A percentile compares a stretch with the other conserved stretches of the same genome.
Evolutionary conservation across 2,329 filamentous ascomycete species (phyloP).

Genomic region (Thermothelomyces thermophilus): DNA sequence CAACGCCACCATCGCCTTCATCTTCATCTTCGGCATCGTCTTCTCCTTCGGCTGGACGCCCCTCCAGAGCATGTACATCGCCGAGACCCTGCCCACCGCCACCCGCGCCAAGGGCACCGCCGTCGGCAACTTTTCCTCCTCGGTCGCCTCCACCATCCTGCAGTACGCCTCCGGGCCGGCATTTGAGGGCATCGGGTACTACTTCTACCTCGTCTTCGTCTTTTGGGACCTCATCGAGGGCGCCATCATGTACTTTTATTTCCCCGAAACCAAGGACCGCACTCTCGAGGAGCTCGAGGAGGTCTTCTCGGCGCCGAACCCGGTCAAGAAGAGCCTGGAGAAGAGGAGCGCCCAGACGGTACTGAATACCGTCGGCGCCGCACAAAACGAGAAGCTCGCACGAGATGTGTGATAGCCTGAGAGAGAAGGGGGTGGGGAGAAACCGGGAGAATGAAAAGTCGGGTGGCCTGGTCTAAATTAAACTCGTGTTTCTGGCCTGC

Average conservation of each 20-base stretch:
- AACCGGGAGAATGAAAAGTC: too few species aligned
- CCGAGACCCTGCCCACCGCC: conserved; percentile 39
- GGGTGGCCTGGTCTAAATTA: too few species aligned
- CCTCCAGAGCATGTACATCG: conserved; percentile 44
- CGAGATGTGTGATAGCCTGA: not conserved
- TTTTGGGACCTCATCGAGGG: conserved; percentile 40
- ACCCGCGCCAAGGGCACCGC: conserved; percentile 42
- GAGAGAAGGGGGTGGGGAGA: too few species aligned
- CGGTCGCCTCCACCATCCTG: conserved; percentile 34
- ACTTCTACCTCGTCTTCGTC: conserved; percentile 41
- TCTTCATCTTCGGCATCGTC: conserved; percentile 47
- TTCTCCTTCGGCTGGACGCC: conserved; percentile 48
- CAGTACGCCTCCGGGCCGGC: conserved; percentile 40
- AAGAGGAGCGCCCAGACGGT: conserved; percentile 39
- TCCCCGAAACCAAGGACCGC: conserved; percentile 41
- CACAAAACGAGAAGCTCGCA: conserved; percentile 25
- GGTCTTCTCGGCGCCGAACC: conserved; percentile 43
- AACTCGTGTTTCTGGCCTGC: too few species aligned
- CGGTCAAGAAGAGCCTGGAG: conserved; percentile 39
- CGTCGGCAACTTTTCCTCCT: conserved; percentile 36
- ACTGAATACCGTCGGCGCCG: conserved; percentile 34
- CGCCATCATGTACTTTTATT: conserved; percentile 44
- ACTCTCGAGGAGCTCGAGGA: conserved; percentile 49
- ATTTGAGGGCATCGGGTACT: conserved; percentile 38
- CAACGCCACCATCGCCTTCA: conserved; percentile 43